Conservation (phyloP, 768 basidiomycete genomes). For the Pulveroboletus sp. region DNA sequence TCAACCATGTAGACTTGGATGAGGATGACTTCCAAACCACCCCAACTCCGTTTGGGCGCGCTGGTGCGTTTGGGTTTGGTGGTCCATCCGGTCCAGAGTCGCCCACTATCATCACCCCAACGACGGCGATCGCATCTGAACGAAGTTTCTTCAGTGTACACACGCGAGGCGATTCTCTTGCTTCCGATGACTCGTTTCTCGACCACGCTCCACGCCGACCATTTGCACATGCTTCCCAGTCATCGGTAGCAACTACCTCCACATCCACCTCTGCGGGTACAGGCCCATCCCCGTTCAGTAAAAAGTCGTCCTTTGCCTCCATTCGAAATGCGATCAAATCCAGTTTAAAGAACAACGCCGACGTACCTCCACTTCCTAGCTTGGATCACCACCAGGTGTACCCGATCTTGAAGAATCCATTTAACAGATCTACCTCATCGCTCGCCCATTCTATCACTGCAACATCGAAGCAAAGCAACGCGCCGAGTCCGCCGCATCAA, state of each 20-base stretch:
- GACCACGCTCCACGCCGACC: slow-evolving; percentile 56
- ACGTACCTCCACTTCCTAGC: slow-evolving; percentile 73
- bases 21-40: slow-evolving; percentile 66
- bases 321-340: slow-evolving; percentile 84
- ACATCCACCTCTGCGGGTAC: slow-evolving; percentile 16
- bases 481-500: slow-evolving; percentile 43
- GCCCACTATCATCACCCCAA: slow-evolving; percentile 54
- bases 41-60: slow-evolving; percentile 65
- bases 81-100: slow-evolving; percentile 58
- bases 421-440: slow-evolving; percentile 77
- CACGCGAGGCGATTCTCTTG: slow-evolving; percentile 68
- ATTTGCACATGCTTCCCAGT: slow-evolving; percentile 67
- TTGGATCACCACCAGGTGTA: slow-evolving; percentile 60
- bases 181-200: slow-evolving; percentile 70
- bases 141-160: slow-evolving; percentile 59
- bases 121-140: slow-evolving; percentile 39
- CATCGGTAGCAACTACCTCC: slow-evolving; percentile 56
- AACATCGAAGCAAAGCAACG: slow-evolving; percentile 36
- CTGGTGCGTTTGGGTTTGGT: slow-evolving; percentile 45
- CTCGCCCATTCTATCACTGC: slow-evolving; percentile 46
- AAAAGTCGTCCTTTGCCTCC: slow-evolving; percentile 83
- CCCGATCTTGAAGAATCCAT: slow-evolving; percentile 73
- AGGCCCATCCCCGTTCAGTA: slow-evolving; percentile 51
- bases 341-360: slow-evolving; percentile 42
- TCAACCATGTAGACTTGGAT: slow-evolving; percentile 60